Conservation (phyloP, 2,329 filamentous ascomycete genomes). For the Aureobasidium vineae region DNA sequence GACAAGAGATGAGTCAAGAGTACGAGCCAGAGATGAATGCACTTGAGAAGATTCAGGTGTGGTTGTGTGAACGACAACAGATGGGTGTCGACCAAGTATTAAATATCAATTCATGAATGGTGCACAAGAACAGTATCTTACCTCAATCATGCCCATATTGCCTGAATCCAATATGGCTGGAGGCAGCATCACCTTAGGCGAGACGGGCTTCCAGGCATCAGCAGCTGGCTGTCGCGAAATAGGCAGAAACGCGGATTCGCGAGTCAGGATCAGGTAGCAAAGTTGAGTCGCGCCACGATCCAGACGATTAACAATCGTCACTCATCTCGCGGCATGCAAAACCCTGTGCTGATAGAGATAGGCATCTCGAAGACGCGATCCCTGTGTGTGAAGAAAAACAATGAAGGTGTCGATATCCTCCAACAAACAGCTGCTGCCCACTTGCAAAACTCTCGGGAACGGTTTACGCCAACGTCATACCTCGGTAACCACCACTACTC, state of each 20-base stretch:
- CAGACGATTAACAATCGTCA: neutral
- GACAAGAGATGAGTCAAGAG: neutral
- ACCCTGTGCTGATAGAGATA: neutral
- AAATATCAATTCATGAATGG: neutral
- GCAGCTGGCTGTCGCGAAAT: neutral
- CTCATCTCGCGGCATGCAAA: neutral
- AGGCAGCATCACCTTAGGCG: slow-evolving; percentile 7
- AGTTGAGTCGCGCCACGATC: neutral
- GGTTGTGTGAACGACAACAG: neutral
- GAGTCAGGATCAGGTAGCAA: neutral
- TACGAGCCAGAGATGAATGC: neutral
- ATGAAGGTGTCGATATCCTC: neutral
- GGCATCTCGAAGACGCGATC: neutral
- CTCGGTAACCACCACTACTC: neutral
- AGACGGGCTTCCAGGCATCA: slow-evolving; percentile 1
- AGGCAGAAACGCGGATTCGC: neutral
- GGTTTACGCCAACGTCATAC: slow-evolving; percentile 5
- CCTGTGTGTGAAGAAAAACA: neutral
- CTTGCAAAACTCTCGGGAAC: slow-evolving; percentile 12
- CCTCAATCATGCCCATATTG: neutral
- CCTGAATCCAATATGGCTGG: neutral
- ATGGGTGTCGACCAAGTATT: neutral
- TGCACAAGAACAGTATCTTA: neutral
- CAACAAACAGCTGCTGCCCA: neutral
- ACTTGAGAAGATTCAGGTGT: neutral